Conservation (phyloP, 148 eudicot genomes). For the Camellia sinensis region DNA sequence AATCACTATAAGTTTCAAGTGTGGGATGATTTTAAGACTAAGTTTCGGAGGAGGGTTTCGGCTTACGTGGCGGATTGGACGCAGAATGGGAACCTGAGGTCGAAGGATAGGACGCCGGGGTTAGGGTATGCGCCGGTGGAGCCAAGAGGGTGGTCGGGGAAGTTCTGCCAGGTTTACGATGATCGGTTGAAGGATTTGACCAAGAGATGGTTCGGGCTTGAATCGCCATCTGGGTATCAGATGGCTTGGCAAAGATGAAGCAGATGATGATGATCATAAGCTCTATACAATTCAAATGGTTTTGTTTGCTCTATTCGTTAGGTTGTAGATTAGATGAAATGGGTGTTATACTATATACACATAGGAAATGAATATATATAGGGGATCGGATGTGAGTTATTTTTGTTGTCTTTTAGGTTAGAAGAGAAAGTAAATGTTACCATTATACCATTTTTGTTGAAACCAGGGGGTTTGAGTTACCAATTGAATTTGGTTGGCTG, state of each 20-base stretch:
- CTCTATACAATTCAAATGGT: no score
- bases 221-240: constrained; percentile 24
- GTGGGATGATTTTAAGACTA: constrained; percentile 75
- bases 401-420: no score
- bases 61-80: constrained; percentile 82
- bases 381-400: no score
- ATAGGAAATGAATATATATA: not conserved
- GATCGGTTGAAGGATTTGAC: constrained; percentile 42
- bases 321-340: constrained; percentile 33
- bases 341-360: constrained; percentile 65
- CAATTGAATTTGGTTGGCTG: no score
- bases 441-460: no score
- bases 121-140: constrained; percentile 53
- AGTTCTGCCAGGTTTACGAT: constrained; percentile 68
- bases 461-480: no score
- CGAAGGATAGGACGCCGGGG: constrained; percentile 78
- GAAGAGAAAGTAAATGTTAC: no score
- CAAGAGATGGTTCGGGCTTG: constrained; percentile 48
- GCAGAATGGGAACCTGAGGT: constrained; percentile 30
- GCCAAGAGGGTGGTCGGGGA: constrained; percentile 55
- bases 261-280: no score
- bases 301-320: constrained; percentile 16
- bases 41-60: constrained; percentile 75
- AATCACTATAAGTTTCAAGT: constrained; percentile 87
- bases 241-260: constrained; percentile 54